Conservation (phyloP, 208 protist species). For the Crithidia acanthocephali region DNA sequence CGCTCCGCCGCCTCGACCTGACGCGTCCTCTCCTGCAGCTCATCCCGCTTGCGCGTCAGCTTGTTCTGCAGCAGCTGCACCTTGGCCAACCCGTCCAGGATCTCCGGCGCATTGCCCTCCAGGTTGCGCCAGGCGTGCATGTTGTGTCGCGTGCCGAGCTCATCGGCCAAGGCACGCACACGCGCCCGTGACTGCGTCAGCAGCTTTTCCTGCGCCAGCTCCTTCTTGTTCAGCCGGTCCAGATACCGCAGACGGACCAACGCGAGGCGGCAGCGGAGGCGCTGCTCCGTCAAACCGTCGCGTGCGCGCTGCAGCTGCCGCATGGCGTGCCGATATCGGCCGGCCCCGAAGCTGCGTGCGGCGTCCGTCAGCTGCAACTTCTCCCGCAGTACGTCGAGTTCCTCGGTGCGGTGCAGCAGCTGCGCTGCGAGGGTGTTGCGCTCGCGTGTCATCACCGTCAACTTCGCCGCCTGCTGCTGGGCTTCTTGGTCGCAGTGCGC, state of each 20-base stretch:
- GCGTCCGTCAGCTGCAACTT: conserved; percentile 97
- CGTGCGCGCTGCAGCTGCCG: conserved; percentile 91
- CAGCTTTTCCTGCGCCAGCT: conserved; percentile 88
- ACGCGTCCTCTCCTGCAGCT: conserved; percentile 90
- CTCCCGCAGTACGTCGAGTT: conserved; percentile 97
- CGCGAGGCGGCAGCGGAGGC: conserved; percentile 89
- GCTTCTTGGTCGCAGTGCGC: conserved; percentile 93
- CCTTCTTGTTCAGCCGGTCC: conserved; percentile 88
- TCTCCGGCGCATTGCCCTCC: conserved; percentile 95
- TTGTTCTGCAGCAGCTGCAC: conserved; percentile 97
- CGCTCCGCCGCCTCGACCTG: conserved; percentile 90
- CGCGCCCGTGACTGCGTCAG: conserved; percentile 93
- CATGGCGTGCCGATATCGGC: conserved; percentile 93
- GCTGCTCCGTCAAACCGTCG: conserved; percentile 91
- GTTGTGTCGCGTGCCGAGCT: conserved; percentile 98
- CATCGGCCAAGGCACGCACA: conserved; percentile 95
- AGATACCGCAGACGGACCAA: conserved; percentile 82
- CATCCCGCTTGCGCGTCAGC: conserved; percentile 96
- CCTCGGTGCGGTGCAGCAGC: conserved; percentile 97
- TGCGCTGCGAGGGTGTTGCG: conserved; percentile 97
- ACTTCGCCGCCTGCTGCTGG: conserved; percentile 91
- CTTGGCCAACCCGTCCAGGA: conserved; percentile 97
- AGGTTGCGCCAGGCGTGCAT: conserved; percentile 98
- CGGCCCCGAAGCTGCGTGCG: conserved; percentile 94
- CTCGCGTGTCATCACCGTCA: conserved; percentile 95